Base-by-base conservation (phyloP, 2,329 filamentous ascomycete genomes). In the Alternaria arborescens region DNA sequence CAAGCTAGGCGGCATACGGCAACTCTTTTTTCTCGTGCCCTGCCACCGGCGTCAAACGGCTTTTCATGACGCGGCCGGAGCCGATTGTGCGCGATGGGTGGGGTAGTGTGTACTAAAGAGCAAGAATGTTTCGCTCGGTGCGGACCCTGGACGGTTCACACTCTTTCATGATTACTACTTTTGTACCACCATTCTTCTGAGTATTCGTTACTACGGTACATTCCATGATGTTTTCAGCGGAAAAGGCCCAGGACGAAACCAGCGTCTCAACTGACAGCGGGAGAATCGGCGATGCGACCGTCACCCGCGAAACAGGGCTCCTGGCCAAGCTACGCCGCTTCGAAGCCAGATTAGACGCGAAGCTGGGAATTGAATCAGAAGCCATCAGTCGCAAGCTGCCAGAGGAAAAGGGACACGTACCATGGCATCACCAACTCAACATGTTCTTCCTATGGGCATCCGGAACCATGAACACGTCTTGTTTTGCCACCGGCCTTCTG, bases 361-460 rank as follows among this genome's bases (percentile, higher is more conserved):
- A 66, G 43, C 58, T 71, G 28, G 69, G 69, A 3, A 68, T 71
- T 4, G 69, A 71, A 52, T 67, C 67, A 6, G 69, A 72, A 48
- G 70, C 70, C 32, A 71, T 71, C 22, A 65, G 61, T 8, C 58
- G 69, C 42, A 72, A 72, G 52, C 44, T 70, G 38, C 69, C 70
- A n/a, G 66, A 72, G 36, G 70, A 71, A n/a, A 72, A 72, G 55
- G 57, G 59, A 10, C 55, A 65, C n/a, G 69, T 72, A 16, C 70
- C 68, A 48, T 72, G 70, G 70, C 62, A 69, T 28, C 64, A 72
- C 26, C 69, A 72, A 30, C 53, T 72, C 60, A 68, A 55, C 62
- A 78, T 80, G 65, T 82, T 82, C 60, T 77, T 81, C 46, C 64
- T 83, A 40, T 83, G 81, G 81, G 82, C 77, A 62, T 80, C 78